Base-by-base conservation (phyloP, 2,329 filamentous ascomycete genomes). In the Ascochyta pisi region DNA sequence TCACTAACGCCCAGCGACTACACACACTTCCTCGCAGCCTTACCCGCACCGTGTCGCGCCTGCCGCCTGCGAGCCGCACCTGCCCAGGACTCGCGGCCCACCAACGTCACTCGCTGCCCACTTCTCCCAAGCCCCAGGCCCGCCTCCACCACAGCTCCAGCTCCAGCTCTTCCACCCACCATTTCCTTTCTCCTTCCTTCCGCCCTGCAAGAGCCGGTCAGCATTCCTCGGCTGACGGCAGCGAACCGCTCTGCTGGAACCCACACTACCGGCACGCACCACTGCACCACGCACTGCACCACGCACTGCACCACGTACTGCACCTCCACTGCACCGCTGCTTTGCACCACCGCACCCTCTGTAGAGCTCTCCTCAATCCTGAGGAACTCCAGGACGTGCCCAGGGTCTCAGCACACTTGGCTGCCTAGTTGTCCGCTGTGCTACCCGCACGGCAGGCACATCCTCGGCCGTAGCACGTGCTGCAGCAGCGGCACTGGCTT, bases 171-270 rank as follows among this genome's bases (percentile, higher is more conserved):
- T 19, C 2, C 19, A 19, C 19, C 19, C 19, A 19, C 19, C 37
- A 37, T 4, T 6, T 6, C n/a, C 6, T 37, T 37, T 19, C 37
- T 43, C 39, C 26, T 29, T 31, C 54, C 39, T 27, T 23, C 35
- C 51, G 29, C 56, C 37, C 39, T 39, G 40, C 38, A 38, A 64
- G 50, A 68, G 57, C 59, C 65, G 54, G 64, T 63, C 69, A 64
- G 64, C 62, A 54, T 63, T 50, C 48, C 61, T 67, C 66, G 69
- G 68, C 67, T 70, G 60, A 68, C 68, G 63, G 65, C 64, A 67
- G 62, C 62, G 57, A 65, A 58, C 66, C 71, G 54, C 59, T 34
- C 53, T 53, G 58, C 58, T 66, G 70, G 72, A 64, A 62, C 63
- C 67, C 58, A 58, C 60, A 64, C 53, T 44, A 50, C 60, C 61